Evolutionary conservation across 352 stramenopile species (phyloP).

Genomic region (Globisporangium paroecandrum): DNA sequence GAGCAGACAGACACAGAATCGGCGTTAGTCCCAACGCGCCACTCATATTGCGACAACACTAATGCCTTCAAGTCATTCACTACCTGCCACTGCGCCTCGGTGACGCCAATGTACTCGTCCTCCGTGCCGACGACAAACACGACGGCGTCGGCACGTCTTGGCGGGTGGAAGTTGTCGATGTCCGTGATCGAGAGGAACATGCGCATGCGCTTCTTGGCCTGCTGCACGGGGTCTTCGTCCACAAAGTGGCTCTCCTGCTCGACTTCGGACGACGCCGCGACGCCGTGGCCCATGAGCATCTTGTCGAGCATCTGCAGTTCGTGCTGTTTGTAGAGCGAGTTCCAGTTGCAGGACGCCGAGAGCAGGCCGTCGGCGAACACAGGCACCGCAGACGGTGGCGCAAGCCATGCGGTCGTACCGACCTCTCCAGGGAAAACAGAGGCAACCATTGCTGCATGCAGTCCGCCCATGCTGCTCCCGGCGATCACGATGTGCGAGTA

Average conservation of each 20-base stretch:
- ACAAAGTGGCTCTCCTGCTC: constrained; percentile 15
- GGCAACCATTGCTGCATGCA: constrained; percentile 75
- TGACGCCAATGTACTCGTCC: constrained; percentile 73
- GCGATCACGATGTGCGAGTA: constrained; percentile 68
- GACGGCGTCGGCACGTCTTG: constrained; percentile 59
- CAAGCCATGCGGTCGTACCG: constrained; percentile 62
- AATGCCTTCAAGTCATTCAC: not conserved
- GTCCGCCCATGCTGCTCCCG: constrained; percentile 69
- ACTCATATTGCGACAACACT: not conserved
- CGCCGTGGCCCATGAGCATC: constrained; percentile 46
- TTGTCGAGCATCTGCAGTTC: constrained; percentile 66
- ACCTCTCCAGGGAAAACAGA: constrained; percentile 70
- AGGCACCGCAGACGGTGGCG: constrained; percentile 61
- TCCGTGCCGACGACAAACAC: constrained; percentile 76
- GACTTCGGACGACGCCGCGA: constrained; percentile 17
- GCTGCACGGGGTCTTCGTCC: constrained; percentile 49
- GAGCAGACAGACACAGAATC: not conserved
- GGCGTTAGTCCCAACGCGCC: too few species aligned
- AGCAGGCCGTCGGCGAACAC: constrained; percentile 77
- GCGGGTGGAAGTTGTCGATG: constrained; percentile 76
- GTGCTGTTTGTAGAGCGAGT: constrained; percentile 63
- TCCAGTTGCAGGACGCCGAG: constrained; percentile 75
- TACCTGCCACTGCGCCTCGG: constrained; percentile 58
- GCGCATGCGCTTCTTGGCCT: constrained; percentile 78
- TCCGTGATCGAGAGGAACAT: constrained; percentile 78